Evolutionary conservation across 2,329 filamentous ascomycete species (phyloP), one percentile per base, ranked within the genome.

Genomic region (Mycogone perniciosa): DNA sequence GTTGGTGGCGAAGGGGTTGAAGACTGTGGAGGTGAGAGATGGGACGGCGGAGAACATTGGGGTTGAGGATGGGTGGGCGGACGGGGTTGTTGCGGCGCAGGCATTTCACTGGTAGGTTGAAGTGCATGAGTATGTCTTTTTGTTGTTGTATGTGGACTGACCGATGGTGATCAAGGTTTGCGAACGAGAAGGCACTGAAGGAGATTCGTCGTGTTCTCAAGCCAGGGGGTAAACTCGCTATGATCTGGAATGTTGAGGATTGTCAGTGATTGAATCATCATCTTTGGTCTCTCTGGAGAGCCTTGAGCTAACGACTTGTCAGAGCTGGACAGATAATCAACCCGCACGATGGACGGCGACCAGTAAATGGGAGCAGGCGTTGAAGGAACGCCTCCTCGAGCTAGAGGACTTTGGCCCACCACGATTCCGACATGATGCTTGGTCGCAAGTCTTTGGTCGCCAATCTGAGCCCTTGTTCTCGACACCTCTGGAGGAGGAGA

Each of bases 171-270:
- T 26, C 52, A 30, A 84, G 85, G 85, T 89, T 89, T 67, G 81
- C 85, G 37, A 86, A 76, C 48, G 68, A 76, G 39, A 74, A 79
- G 34, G 72, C 84, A 0, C 68, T 90, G 30, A 66, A 71, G 42
- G 84, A 88, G 59, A 84, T 89, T n/a, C 76, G 81, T 57, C 77
- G 85, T 43, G 76, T 86, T 0, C 67, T 89, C 44, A 77, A 76
- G 59, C 81, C 81, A 0, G 76, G 76, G 6, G 78, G 77, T 6
- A 72, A 73, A 30, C 71, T 89, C 30, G 85, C 81, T 10, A 66
- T 87, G 64, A 82, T 89, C 48, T 89, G 86, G 86, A 89, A 88
- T 59, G 72, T 84, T 53, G 85, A 88, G 63, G 82, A 86, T 56
- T 88, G 84, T 84, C 67, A 60, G 76, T 69, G 27, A 7, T 9